These are phyloP conservation scores for Rauvolfia tetraphylla DNA, from an alignment of 257 asterid genomes.

Conservation along the genomic window DNA sequence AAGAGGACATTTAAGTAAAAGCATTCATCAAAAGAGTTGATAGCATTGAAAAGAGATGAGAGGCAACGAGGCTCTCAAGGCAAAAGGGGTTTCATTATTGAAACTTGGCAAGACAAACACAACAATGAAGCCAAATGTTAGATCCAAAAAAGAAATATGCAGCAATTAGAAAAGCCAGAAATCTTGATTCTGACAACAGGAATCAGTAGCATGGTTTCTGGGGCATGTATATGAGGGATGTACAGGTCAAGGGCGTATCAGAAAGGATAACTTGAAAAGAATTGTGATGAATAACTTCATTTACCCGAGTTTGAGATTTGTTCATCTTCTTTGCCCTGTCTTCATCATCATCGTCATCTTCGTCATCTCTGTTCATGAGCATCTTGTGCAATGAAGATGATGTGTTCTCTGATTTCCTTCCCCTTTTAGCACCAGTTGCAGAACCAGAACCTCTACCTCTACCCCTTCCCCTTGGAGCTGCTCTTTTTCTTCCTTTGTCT, in stretches of 20 bases:
- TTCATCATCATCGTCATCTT: constrained; percentile 63
- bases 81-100: background rate
- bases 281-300: constrained; percentile 15
- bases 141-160: background rate
- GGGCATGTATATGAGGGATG: background rate
- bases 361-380: constrained; percentile 61
- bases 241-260: background rate
- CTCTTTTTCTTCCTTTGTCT: constrained; percentile 79
- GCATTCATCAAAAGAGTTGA: background rate
- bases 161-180: background rate
- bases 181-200: constrained; percentile 6
- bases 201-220: background rate
- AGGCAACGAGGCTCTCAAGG: background rate
- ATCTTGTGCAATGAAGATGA: constrained; percentile 72
- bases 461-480: constrained; percentile 81
- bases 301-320: constrained; percentile 81
- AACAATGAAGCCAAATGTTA: background rate
- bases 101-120: background rate
- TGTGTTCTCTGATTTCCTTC: constrained; percentile 61
- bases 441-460: constrained; percentile 58
- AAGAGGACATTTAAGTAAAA: background rate
- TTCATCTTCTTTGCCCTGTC: constrained; percentile 50
- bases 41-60: background rate
- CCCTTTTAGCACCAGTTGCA: constrained; percentile 73
- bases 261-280: constrained; percentile 6